Conservation (phyloP, 2,329 filamentous ascomycete species). For the Scedosporium minutisporum region DNA sequence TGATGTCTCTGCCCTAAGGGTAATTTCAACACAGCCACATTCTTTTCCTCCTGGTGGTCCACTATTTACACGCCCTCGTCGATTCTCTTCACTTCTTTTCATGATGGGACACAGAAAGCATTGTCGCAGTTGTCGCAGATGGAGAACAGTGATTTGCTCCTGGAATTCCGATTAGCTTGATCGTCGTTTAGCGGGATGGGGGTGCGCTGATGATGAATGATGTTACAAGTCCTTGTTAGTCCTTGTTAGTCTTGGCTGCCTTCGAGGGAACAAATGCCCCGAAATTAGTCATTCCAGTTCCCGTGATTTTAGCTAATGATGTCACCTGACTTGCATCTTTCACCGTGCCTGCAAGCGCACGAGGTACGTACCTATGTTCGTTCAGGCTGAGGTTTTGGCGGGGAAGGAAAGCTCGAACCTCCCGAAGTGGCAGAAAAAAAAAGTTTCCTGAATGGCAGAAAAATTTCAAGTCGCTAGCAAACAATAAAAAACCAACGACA, state of each 20-base stretch:
- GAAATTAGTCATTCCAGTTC: no score
- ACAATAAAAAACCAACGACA: background rate
- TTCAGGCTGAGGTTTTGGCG: background rate
- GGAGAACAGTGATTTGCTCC: no score
- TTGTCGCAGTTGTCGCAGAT: no score
- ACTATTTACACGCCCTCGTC: background rate
- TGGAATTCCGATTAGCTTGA: background rate
- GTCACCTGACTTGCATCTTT: background rate
- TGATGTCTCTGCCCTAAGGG: background rate
- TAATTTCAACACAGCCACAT: background rate
- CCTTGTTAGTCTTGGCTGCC: no score
- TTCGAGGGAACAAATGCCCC: no score
- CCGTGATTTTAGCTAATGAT: no score
- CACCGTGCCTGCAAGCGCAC: background rate
- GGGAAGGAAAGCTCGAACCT: conserved; percentile 1
- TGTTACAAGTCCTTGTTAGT: no score
- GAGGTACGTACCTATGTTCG: background rate
- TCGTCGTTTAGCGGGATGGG: background rate
- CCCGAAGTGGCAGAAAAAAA: conserved; percentile 6
- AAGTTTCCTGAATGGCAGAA: background rate
- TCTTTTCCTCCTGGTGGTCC: background rate
- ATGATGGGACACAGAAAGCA: no score
- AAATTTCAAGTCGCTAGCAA: background rate
- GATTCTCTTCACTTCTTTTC: no score
- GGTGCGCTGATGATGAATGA: no score